phyloP scores from a whole-genome alignment of 2,329 filamentous ascomycete genomes.

The Geosmithia putterillii region DNA sequence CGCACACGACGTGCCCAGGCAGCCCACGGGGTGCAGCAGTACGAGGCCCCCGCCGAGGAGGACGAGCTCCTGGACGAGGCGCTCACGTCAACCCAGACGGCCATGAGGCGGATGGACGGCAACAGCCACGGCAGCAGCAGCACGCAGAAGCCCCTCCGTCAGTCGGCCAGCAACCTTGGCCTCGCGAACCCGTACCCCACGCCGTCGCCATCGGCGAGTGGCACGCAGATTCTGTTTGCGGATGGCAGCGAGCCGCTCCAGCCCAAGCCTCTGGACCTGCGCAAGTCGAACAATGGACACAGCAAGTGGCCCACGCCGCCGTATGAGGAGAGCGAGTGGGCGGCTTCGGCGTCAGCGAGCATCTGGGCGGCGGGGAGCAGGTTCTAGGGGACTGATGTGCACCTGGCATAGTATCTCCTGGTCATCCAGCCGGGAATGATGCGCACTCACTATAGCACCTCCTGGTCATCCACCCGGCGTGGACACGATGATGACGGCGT shows the following conservation, averaged over 20 bases:
- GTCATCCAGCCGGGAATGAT: background rate
- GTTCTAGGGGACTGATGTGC: conserved; percentile 26
- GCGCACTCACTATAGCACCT: background rate
- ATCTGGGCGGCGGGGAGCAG: conserved; percentile 63
- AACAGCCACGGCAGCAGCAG: too few species aligned
- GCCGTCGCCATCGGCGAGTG: conserved; percentile 68
- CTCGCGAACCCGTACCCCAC: conserved; percentile 51
- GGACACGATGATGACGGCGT: background rate
- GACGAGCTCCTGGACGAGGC: conserved; percentile 91
- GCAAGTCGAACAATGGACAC: conserved; percentile 39
- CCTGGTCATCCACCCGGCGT: background rate
- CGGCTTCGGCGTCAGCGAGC: conserved; percentile 66
- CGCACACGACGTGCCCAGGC: conserved; percentile 71
- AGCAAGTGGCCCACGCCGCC: conserved; percentile 91
- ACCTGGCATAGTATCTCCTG: background rate
- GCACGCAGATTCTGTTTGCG: conserved; percentile 65
- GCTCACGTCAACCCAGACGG: conserved; percentile 63
- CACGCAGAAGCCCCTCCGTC: conserved; percentile 35
- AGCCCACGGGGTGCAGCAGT: conserved; percentile 62
- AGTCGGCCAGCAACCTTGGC: conserved; percentile 52
- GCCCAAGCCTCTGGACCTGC: conserved; percentile 60
- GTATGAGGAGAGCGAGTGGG: conserved; percentile 91
- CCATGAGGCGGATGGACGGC: conserved; percentile 58
- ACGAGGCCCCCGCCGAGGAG: conserved; percentile 92
- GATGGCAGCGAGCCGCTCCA: conserved; percentile 48